Evolutionary conservation across 2,329 filamentous ascomycete genomes (phyloP).

Genomic region (Ploettnerulaceae sp.): DNA sequence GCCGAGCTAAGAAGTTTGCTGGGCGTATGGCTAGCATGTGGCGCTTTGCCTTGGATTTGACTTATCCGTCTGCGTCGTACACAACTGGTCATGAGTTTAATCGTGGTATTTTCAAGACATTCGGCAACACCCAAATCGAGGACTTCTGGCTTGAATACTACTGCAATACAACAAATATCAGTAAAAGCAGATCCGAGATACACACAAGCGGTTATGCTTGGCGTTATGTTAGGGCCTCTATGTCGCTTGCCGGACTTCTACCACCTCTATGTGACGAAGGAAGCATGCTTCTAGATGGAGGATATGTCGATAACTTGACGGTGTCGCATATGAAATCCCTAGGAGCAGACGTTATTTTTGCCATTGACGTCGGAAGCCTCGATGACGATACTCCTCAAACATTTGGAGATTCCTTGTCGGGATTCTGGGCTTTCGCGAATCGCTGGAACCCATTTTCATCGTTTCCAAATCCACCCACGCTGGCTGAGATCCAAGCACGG

Average conservation of each 20-base stretch:
- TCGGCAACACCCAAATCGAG: slow-evolving; percentile 94
- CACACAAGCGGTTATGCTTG: slow-evolving; percentile 96
- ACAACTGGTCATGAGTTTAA: slow-evolving; percentile 99
- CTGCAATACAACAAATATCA: slow-evolving; percentile 99
- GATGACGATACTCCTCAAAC: slow-evolving; percentile 89
- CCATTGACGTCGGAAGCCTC: slow-evolving; percentile 86
- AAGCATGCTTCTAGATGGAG: slow-evolving; percentile 92
- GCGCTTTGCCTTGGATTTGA: slow-evolving; percentile 94
- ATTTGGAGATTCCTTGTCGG: slow-evolving; percentile 91
- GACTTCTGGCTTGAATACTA: slow-evolving; percentile 99
- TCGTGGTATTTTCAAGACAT: slow-evolving; percentile 96
- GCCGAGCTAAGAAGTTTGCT: slow-evolving; percentile 92
- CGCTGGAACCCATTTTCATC: slow-evolving; percentile 94
- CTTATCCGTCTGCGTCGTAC: slow-evolving; percentile 93
- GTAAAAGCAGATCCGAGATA: slow-evolving; percentile 84
- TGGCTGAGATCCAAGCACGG: slow-evolving; percentile 92
- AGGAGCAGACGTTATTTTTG: slow-evolving; percentile 90
- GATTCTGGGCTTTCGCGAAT: slow-evolving; percentile 91
- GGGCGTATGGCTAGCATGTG: slow-evolving; percentile 99
- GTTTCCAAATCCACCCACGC: slow-evolving; percentile 84
- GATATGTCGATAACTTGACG: slow-evolving; percentile 95
- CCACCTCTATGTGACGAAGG: slow-evolving; percentile 96
- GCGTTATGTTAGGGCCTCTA: slow-evolving; percentile 93
- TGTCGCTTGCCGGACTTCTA: slow-evolving; percentile 89
- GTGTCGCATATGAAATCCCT: slow-evolving; percentile 96